Percentiles rank a stretch among this genome's conserved stretches.
Evolutionary conservation across 495 filamentous ascomycete genomes (phyloP).

Genomic region (Tuber microsphaerosporum): DNA sequence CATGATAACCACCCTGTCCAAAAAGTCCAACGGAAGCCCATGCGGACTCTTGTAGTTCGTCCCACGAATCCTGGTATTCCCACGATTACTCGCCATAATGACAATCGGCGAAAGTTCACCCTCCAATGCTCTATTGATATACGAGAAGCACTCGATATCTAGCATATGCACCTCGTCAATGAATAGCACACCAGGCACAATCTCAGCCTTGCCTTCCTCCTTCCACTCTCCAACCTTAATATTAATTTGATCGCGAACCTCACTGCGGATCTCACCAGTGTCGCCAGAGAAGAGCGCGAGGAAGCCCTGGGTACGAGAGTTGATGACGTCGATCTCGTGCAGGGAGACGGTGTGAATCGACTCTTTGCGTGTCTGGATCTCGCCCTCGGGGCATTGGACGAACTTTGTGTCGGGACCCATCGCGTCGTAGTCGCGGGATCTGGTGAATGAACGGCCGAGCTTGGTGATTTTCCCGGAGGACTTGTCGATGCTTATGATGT

Average conservation of each 20-base stretch:
- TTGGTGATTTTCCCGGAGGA: constrained; percentile 96
- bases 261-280: constrained; percentile 94
- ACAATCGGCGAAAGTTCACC: constrained; percentile 91
- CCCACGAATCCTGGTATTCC: constrained; percentile 82
- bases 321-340: constrained; percentile 99
- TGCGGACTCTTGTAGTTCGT: constrained; percentile 78
- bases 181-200: constrained; percentile 94
- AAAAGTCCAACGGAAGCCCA: constrained; percentile 88
- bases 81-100: constrained; percentile 99
- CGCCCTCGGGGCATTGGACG: constrained; percentile 95
- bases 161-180: constrained; percentile 99
- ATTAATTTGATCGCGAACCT: constrained; percentile 97
- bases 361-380: constrained; percentile 94
- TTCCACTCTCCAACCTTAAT: constrained; percentile 98
- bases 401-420: constrained; percentile 99
- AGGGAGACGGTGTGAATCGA: constrained; percentile 93
- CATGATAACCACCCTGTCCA: constrained; percentile 92
- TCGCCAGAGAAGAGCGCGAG: constrained; percentile 89
- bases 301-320: constrained; percentile 94
- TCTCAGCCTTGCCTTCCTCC: constrained; percentile 96
- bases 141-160: constrained; percentile 97
- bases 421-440: constrained; percentile 95
- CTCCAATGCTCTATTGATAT: constrained; percentile 93
- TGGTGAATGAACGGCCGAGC: constrained; percentile 82
- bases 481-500: constrained; percentile 97